Conservation (phyloP, 1,284 basidiomycete genomes). For the Ustilago nuda region DNA sequence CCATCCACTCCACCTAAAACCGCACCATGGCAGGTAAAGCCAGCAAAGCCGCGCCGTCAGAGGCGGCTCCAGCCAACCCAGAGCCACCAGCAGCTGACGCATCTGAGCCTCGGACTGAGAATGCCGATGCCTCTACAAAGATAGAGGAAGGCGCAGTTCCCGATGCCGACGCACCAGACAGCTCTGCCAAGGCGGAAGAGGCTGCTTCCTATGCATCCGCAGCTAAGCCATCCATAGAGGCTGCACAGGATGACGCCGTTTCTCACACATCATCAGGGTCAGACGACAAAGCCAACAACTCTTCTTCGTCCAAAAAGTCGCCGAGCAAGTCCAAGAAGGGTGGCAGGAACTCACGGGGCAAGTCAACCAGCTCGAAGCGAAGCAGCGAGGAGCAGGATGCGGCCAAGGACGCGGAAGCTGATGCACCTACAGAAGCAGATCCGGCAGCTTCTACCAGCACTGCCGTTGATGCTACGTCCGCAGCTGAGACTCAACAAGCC, state of each 20-base stretch:
- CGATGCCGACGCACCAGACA: neutral
- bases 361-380: conserved; percentile 33
- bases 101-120: conserved; percentile 1
- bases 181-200: conserved; percentile 8
- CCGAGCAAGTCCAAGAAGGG: conserved; percentile 38
- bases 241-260: conserved; percentile 25
- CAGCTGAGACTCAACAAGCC: neutral
- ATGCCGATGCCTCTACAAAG: conserved; percentile 10
- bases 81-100: conserved; percentile 13
- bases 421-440: conserved; percentile 8
- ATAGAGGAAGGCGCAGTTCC: conserved; percentile 4
- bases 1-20: neutral
- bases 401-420: conserved; percentile 7
- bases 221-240: conserved; percentile 16
- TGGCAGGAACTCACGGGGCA: conserved; percentile 31
- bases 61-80: conserved; percentile 11
- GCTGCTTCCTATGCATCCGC: neutral
- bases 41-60: conserved; percentile 16
- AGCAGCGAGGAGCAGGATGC: conserved; percentile 40
- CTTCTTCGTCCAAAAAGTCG: conserved; percentile 34
- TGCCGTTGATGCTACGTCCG: neutral
- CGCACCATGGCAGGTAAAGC: conserved; percentile 30
- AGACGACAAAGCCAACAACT: conserved; percentile 28
- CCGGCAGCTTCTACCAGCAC: conserved; percentile 9
- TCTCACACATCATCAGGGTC: conserved; percentile 39